These are phyloP conservation scores for Oryza australiensis DNA, from an alignment of 176 grass and related monocot genomes.

Conservation along the genomic window DNA sequence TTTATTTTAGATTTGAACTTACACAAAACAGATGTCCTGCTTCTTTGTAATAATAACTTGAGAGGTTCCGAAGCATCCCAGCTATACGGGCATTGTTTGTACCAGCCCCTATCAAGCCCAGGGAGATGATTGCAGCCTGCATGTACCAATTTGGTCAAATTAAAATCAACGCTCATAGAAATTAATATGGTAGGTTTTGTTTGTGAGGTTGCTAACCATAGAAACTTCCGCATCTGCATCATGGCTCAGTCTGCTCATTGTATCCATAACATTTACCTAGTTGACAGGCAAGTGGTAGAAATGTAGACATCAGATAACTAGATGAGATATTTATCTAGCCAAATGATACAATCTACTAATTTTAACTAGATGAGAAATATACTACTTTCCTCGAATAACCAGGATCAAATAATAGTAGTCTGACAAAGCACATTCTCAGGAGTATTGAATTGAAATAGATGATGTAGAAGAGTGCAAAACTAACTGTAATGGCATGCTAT, in stretches of 20 bases:
- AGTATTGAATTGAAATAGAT: not conserved
- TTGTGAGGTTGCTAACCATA: constrained; percentile 39
- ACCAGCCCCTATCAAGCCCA: constrained; percentile 75
- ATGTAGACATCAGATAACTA: constrained; percentile 9
- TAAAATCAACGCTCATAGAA: not conserved
- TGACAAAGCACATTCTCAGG: not conserved
- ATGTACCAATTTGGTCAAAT: constrained; percentile 30
- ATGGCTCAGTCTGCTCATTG: constrained; percentile 76
- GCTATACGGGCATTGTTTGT: constrained; percentile 87
- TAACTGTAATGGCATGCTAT: not conserved
- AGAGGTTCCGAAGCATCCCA: constrained; percentile 73
- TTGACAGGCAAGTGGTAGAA: not conserved
- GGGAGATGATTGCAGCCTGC: constrained; percentile 69
- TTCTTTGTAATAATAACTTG: constrained; percentile 90
- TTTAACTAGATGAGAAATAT: not conserved
- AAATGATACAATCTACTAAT: not conserved
- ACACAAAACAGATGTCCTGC: constrained; percentile 76
- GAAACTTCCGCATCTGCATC: constrained; percentile 74
- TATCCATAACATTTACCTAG: constrained; percentile 86
- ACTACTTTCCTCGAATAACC: not conserved
- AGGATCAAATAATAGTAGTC: not conserved
- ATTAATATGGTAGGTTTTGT: not conserved
- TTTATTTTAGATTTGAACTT: constrained; percentile 13
- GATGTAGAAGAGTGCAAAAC: not conserved
- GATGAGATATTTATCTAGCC: not conserved